Percentiles rank a stretch among this genome's conserved stretches.
These are phyloP conservation scores for Barnettozyma pratensis DNA, from an alignment of 805 yeast genomes.

Conservation along the genomic window DNA sequence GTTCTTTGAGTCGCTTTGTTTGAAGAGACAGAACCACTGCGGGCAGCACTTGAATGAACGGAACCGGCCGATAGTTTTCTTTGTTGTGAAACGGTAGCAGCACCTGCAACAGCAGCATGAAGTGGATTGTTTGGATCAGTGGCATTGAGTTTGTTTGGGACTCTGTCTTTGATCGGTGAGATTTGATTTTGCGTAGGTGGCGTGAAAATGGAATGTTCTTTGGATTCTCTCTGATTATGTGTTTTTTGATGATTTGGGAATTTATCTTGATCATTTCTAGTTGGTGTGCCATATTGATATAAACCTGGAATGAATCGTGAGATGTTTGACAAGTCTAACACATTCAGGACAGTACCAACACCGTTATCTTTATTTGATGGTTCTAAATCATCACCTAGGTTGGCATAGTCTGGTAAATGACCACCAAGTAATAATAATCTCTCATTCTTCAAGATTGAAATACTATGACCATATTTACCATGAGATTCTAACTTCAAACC, in stretches of 20 bases:
- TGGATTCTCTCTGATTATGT: neutral
- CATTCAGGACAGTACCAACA: conserved; percentile 56
- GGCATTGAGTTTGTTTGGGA: conserved; percentile 1
- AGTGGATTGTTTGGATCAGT: too few relatives aligned
- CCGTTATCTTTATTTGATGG: conserved; percentile 49
- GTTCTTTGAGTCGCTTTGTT: neutral
- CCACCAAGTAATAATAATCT: conserved; percentile 89
- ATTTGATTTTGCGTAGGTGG: conserved; percentile 20
- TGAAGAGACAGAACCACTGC: neutral
- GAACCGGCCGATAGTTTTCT: neutral
- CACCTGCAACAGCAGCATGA: too few relatives aligned
- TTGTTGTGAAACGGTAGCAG: too few relatives aligned
- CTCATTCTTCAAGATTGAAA: conserved; percentile 63
- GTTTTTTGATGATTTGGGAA: conserved; percentile 15
- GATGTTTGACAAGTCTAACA: conserved; percentile 47
- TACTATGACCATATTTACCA: conserved; percentile 86
- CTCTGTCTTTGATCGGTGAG: conserved; percentile 13
- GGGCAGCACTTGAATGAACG: neutral
- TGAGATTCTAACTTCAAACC: conserved; percentile 55
- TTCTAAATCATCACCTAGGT: conserved; percentile 43
- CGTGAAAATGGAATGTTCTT: conserved; percentile 19
- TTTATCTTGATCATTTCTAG: conserved; percentile 15
- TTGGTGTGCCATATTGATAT: conserved; percentile 32
- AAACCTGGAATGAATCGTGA: conserved; percentile 34
- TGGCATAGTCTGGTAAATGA: conserved; percentile 66